Percentiles rank a stretch among this genome's conserved stretches.
These are phyloP conservation scores for Protea cynaroides DNA, from an alignment of 164 flowering plant genomes.

Conservation along the genomic window DNA sequence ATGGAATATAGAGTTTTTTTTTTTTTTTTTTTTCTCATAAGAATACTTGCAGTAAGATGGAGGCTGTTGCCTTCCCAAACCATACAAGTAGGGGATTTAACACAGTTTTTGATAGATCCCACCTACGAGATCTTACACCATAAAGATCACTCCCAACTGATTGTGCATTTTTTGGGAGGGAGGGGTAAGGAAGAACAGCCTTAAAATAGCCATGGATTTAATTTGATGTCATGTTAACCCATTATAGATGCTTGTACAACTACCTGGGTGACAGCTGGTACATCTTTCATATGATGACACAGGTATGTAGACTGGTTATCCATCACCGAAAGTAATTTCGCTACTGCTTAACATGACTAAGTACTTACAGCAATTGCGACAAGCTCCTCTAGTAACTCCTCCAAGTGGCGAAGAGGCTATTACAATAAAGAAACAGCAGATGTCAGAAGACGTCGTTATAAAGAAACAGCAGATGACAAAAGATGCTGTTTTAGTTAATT, in stretches of 20 bases:
- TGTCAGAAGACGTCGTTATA: conserved; percentile 4
- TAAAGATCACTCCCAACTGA: neutral
- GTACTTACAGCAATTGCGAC: conserved; percentile 70
- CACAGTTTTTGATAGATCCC: neutral
- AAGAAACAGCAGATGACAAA: conserved; percentile 5
- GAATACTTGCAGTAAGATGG: conserved; percentile 2
- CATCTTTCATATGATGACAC: neutral
- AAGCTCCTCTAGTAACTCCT: conserved; percentile 74
- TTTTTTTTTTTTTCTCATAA: too few relatives aligned
- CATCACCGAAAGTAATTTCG: neutral
- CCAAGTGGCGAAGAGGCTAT: conserved; percentile 74
- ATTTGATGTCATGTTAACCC: neutral
- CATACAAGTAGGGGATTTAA: neutral
- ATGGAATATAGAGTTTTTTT: neutral
- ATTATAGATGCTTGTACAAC: neutral
- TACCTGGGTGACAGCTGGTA: neutral
- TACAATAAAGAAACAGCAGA: conserved; percentile 4
- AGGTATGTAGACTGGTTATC: neutral
- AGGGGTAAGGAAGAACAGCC: neutral
- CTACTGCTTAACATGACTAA: neutral
- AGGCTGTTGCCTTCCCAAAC: neutral
- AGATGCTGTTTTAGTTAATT: too few relatives aligned
- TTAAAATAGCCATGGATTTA: neutral
- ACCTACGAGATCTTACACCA: neutral
- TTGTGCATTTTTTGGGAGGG: neutral